A percentile compares a stretch with the other conserved stretches of the same genome.
These are phyloP conservation scores for Diplocarpon mali DNA, from an alignment of 2,329 filamentous ascomycete genomes.

Conservation along the genomic window DNA sequence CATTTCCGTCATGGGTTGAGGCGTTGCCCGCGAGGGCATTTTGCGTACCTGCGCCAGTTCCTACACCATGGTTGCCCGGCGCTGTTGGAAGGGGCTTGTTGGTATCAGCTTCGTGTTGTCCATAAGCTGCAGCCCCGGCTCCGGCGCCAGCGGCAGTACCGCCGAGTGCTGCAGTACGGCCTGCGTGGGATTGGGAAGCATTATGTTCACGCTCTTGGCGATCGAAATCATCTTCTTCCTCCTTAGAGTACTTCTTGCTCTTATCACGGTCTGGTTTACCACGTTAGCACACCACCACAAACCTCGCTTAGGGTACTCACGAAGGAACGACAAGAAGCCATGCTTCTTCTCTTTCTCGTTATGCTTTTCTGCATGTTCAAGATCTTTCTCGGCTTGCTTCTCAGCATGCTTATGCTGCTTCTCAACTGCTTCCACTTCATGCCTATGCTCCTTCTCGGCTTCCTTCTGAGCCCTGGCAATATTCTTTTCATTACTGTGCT, in stretches of 20 bases:
- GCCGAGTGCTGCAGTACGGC: conserved; percentile 15
- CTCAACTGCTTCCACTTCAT: conserved; percentile 9
- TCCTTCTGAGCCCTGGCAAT: conserved; percentile 7
- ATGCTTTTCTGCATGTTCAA: conserved; percentile 8
- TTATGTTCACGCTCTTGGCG: conserved; percentile 20
- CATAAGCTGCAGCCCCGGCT: conserved; percentile 9
- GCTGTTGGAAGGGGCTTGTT: conserved; percentile 11
- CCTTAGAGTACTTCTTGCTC: conserved; percentile 19
- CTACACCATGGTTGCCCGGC: conserved; percentile 10
- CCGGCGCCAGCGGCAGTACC: conserved; percentile 10
- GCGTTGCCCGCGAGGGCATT: conserved; percentile 7
- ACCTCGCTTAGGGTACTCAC: conserved; percentile 9
- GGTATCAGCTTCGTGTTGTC: conserved; percentile 8
- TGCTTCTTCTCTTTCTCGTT: conserved; percentile 11
- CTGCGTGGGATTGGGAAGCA: conserved; percentile 11
- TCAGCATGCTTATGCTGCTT: conserved; percentile 11
- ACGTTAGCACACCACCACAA: not conserved
- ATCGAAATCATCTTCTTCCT: conserved; percentile 21
- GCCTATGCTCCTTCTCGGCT: conserved; percentile 11
- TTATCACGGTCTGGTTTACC: conserved; percentile 19
- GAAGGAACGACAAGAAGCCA: conserved; percentile 19
- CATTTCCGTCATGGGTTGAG: conserved; percentile 7
- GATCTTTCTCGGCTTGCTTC: conserved; percentile 7
- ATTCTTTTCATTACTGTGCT: conserved; percentile 15
- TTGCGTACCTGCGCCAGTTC: conserved; percentile 12